These are phyloP conservation scores for Sporothrix pallida DNA, from an alignment of 2,329 filamentous ascomycete genomes.

Conservation along the genomic window DNA sequence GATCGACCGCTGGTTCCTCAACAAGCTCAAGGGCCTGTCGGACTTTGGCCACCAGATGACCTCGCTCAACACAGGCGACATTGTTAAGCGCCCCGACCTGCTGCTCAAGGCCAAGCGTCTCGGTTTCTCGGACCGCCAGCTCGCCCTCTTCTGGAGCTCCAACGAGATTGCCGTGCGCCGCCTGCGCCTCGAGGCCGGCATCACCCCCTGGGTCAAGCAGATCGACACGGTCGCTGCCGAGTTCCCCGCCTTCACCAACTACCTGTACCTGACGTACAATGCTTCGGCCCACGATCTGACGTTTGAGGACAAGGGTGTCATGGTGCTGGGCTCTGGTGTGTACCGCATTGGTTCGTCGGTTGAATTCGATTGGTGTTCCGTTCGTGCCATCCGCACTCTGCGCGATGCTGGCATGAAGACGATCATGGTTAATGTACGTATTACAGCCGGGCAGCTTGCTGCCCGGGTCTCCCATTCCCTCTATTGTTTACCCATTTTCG, in stretches of 20 bases:
- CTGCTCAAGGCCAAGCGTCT: slow-evolving; percentile 88
- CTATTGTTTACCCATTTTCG: neutral
- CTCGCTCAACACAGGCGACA: slow-evolving; percentile 67
- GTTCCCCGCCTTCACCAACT: slow-evolving; percentile 93
- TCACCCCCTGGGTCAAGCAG: slow-evolving; percentile 92
- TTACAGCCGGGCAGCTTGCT: neutral
- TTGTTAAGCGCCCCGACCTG: slow-evolving; percentile 66
- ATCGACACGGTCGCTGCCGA: slow-evolving; percentile 98
- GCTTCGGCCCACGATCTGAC: slow-evolving; percentile 80
- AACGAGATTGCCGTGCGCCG: slow-evolving; percentile 90
- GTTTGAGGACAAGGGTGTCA: slow-evolving; percentile 90
- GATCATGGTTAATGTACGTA: slow-evolving; percentile 78
- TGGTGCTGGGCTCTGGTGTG: slow-evolving; percentile 95
- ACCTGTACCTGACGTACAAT: slow-evolving; percentile 96
- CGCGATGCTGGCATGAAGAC: slow-evolving; percentile 87
- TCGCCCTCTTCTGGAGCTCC: slow-evolving; percentile 92
- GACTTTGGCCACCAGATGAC: slow-evolving; percentile 84
- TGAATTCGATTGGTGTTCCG: slow-evolving; percentile 99
- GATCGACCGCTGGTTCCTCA: slow-evolving; percentile 98
- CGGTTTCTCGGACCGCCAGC: slow-evolving; percentile 91
- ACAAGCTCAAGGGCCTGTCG: slow-evolving; percentile 86
- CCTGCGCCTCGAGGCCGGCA: slow-evolving; percentile 81
- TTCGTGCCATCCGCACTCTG: slow-evolving; percentile 89
- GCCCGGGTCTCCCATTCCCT: neutral
- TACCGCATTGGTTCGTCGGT: slow-evolving; percentile 98